A percentile compares a stretch with the other conserved stretches of the same genome.
These are phyloP conservation scores for Sechiopsis laciniata DNA, from an alignment of 306 rosid species.

Conservation along the genomic window DNA sequence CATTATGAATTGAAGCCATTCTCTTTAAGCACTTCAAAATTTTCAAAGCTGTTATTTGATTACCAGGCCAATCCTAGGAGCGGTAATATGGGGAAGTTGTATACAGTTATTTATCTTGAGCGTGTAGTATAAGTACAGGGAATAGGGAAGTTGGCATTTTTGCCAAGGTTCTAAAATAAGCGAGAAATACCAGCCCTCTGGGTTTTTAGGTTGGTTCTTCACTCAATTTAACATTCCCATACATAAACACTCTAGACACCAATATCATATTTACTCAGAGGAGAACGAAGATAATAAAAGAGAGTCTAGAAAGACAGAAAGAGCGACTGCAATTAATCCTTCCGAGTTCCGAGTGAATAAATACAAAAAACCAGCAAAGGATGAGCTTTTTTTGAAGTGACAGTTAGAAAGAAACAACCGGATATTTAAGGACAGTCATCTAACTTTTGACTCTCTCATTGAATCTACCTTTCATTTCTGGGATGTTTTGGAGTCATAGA, in stretches of 20 bases:
- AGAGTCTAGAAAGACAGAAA: too few species aligned
- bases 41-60: too few species aligned
- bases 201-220: background rate
- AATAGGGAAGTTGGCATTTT: background rate
- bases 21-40: too few species aligned
- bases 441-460: too few species aligned
- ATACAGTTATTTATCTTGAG: too few species aligned
- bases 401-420: too few species aligned
- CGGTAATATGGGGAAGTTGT: background rate
- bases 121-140: too few species aligned
- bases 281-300: background rate
- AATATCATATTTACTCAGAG: background rate
- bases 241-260: background rate
- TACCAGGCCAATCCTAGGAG: background rate
- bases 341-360: background rate
- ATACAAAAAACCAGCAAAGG: background rate
- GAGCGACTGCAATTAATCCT: background rate
- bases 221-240: background rate
- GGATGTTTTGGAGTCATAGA: too few species aligned
- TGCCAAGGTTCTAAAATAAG: background rate
- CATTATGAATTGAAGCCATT: too few species aligned
- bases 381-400: background rate
- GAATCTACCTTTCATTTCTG: too few species aligned
- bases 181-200: background rate
- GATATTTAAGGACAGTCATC: too few species aligned